These are phyloP conservation scores for Yarrowia phangngaensis DNA, from an alignment of 805 yeast species.

Conservation along the genomic window DNA sequence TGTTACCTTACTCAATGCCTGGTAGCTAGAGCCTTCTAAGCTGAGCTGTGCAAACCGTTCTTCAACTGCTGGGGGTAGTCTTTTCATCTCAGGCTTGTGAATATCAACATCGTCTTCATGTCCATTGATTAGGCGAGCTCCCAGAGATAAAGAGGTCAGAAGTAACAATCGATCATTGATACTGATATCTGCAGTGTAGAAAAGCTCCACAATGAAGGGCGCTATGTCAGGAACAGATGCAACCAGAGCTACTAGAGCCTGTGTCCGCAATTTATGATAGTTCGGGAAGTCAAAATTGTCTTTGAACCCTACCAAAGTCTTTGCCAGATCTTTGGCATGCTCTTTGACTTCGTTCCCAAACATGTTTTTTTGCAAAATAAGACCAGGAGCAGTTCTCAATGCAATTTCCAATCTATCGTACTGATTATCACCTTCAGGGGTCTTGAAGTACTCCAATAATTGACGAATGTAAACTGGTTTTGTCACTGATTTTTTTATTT, in stretches of 20 bases:
- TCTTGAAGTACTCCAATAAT: constrained; percentile 53
- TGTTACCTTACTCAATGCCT: constrained; percentile 28
- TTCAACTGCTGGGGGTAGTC: constrained; percentile 50
- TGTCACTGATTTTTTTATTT: constrained; percentile 40
- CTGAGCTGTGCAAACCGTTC: constrained; percentile 37
- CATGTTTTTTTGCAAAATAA: constrained; percentile 60
- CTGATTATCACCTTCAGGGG: constrained; percentile 44
- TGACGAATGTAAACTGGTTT: constrained; percentile 72
- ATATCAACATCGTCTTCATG: constrained; percentile 49
- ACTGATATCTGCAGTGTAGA: constrained; percentile 72
- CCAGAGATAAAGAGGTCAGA: constrained; percentile 62
- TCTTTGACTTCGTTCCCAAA: constrained; percentile 59
- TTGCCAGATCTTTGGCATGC: constrained; percentile 54
- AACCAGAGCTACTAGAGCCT: constrained; percentile 60
- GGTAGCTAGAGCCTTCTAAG: background rate
- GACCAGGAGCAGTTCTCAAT: constrained; percentile 50
- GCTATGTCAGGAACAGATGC: constrained; percentile 49
- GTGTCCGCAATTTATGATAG: constrained; percentile 65
- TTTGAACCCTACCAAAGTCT: constrained; percentile 49
- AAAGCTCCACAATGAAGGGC: constrained; percentile 42
- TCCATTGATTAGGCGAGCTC: constrained; percentile 71
- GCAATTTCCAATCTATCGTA: constrained; percentile 52
- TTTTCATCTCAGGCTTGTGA: constrained; percentile 41
- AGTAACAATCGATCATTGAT: constrained; percentile 71
- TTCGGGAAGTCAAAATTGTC: constrained; percentile 54